Base-by-base conservation (phyloP, 2,329 filamentous ascomycete genomes). In the Clathrospora elynae region DNA sequence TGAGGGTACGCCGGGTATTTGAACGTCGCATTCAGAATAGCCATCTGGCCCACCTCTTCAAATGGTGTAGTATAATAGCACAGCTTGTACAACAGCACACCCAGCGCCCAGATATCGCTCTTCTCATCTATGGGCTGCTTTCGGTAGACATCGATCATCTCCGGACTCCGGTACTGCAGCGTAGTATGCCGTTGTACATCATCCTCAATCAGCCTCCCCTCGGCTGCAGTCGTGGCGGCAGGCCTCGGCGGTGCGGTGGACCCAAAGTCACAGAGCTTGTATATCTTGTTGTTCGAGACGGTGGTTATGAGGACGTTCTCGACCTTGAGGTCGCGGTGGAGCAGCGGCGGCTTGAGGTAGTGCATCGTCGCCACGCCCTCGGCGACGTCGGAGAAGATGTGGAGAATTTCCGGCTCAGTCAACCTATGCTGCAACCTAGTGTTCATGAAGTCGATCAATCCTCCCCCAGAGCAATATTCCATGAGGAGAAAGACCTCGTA, bases 31-130 rank as follows among this genome's bases (percentile, higher is more conserved):
- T 97, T 97, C 49, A 99, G 75, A 53, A 99, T 99, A 9, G 93
- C 93, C 76, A 97, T 88, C 74, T 96, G 92, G 17, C 93, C 93
- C 65, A 96, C 90, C 53, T 97, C 92, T 73, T 99, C 93, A 62
- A 99, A 99, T 1, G 93, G 93, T 5, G 93, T 99, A 1, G 93
- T 99, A 72, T 99, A 99, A 73, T 97, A 99, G 76, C 93, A 99
- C 49, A 99, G 79, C 77, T 99, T 99, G 77, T 99, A 99, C 40
- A 99, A 74, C 45, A 99, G 75, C 28, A 99, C 93, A 4, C 93
- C 93, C 49, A 99, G 74, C 1, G 93, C 93, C 93, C 91, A 99
- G 19, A 99, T 96, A 70, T 99, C 93, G 34, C 91, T 95, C 75
- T 99, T 99, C 74, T 99, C 93, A 66, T 99, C 90, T 65, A 99